Conservation (phyloP, 2,329 filamentous ascomycete genomes). For the Colletotrichum tamarilloi region DNA sequence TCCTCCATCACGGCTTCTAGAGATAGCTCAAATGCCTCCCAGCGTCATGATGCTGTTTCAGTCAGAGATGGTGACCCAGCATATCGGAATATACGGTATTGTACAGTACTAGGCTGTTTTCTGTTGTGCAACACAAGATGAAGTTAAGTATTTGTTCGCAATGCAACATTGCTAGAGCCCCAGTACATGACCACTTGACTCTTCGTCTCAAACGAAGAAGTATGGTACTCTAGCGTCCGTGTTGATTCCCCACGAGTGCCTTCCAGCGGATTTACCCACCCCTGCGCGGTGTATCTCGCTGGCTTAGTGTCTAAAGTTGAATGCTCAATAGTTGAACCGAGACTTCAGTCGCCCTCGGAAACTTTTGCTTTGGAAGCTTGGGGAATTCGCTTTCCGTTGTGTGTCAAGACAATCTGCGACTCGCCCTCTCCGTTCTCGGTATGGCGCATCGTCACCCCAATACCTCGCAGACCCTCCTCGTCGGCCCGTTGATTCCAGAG, state of each 20-base stretch:
- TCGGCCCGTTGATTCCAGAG: constrained; percentile 77
- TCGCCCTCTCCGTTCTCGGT: constrained; percentile 42
- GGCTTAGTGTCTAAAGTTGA: not conserved
- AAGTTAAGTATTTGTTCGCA: not conserved
- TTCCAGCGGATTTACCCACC: not conserved
- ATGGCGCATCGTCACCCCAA: constrained; percentile 63
- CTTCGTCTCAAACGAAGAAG: not conserved
- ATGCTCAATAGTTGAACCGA: not conserved
- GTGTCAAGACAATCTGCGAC: constrained; percentile 61
- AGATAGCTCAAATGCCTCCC: not conserved
- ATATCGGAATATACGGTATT: not conserved
- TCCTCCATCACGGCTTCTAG: not conserved
- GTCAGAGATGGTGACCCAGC: too few species aligned
- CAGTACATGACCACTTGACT: not conserved
- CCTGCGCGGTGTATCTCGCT: not conserved
- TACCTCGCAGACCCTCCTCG: constrained; percentile 69
- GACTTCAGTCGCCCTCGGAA: constrained; percentile 39
- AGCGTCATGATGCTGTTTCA: too few species aligned
- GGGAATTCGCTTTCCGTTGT: constrained; percentile 54
- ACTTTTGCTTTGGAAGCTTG: not conserved
- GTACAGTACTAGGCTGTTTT: not conserved
- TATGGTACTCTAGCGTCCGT: not conserved
- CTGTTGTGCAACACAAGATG: not conserved
- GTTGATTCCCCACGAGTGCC: not conserved
- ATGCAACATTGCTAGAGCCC: not conserved